phyloP scores from a whole-genome alignment of 805 yeast species.

The Candida montana region DNA sequence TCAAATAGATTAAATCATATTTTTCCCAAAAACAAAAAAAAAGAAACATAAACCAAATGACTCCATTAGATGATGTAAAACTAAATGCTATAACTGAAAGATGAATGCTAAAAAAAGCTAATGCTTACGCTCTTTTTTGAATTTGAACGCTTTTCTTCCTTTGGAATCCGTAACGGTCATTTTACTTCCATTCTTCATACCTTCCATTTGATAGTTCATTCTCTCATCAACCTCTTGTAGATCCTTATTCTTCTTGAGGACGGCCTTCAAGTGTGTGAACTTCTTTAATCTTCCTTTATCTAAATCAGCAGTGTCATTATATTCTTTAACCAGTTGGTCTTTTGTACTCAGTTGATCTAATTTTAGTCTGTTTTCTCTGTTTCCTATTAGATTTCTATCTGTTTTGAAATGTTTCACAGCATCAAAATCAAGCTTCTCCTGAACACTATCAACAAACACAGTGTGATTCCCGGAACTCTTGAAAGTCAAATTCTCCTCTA shows the following conservation, averaged over 20 bases:
- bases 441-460: constrained; percentile 68
- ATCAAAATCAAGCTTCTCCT: constrained; percentile 51
- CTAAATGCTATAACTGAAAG: too few relatives aligned
- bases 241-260: constrained; percentile 66
- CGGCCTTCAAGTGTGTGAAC: constrained; percentile 52
- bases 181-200: constrained; percentile 87
- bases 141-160: constrained; percentile 72
- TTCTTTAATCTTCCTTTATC: constrained; percentile 56
- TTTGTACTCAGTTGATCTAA: constrained; percentile 1
- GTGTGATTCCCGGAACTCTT: constrained; percentile 71
- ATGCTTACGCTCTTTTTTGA: constrained; percentile 75
- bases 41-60: not conserved
- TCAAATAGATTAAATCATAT: constrained; percentile 1
- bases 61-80: not conserved
- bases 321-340: constrained; percentile 17
- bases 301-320: constrained; percentile 26
- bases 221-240: constrained; percentile 62
- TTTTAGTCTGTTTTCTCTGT: constrained; percentile 5
- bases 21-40: not conserved
- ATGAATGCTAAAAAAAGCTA: constrained; percentile 15
- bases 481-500: constrained; percentile 40
- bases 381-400: constrained; percentile 43
- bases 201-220: constrained; percentile 74
- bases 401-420: constrained; percentile 69
- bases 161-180: constrained; percentile 62